Evolutionary conservation across 2,329 filamentous ascomycete species (phyloP).

Genomic region (Ceratocystis cubensis): DNA sequence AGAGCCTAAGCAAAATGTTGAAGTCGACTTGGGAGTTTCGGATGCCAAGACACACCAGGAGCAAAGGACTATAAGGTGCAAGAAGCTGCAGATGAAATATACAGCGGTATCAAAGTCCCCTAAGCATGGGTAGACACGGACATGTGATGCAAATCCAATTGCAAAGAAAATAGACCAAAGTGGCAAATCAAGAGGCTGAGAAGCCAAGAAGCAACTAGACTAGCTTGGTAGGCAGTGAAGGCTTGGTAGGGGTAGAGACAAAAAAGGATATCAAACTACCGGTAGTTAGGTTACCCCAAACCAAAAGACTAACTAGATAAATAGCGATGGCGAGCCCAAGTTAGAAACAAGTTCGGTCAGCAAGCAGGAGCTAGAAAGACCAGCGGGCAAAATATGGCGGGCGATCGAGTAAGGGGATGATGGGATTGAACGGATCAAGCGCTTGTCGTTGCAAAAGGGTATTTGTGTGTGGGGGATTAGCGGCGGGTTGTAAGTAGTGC

Average conservation of each 20-base stretch:
- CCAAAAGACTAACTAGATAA: not conserved
- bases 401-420: not conserved
- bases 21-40: not conserved
- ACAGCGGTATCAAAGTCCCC: not conserved
- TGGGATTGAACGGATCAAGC: not conserved
- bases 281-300: not conserved
- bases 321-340: not conserved
- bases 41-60: not conserved
- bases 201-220: not conserved
- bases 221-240: conserved; percentile 4
- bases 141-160: conserved; percentile 10
- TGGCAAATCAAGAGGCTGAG: conserved; percentile 9
- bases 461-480: not conserved
- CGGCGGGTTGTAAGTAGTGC: not conserved
- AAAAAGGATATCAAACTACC: conserved; percentile 5
- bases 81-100: not conserved
- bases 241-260: conserved; percentile 4
- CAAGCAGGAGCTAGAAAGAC: not conserved
- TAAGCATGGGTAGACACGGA: conserved; percentile 1
- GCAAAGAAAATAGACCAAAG: conserved; percentile 8
- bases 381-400: not conserved
- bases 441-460: too few species aligned
- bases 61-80: not conserved
- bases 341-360: not conserved
- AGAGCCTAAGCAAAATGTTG: not conserved